phyloP scores from a whole-genome alignment of 345 rosid genomes.

The Punica granatum region DNA sequence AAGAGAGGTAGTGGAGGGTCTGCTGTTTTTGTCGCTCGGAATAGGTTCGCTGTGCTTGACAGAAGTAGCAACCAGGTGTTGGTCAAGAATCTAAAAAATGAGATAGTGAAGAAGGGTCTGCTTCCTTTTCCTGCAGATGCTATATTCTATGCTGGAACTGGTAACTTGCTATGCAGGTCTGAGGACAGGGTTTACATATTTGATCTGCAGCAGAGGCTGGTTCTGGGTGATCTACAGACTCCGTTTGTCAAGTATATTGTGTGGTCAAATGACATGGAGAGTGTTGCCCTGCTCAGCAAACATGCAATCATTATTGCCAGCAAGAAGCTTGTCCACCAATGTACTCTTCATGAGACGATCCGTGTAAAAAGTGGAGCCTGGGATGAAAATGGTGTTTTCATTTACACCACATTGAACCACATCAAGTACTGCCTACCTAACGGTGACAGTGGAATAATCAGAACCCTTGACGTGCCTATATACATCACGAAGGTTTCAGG shows the following conservation, averaged over 20 bases:
- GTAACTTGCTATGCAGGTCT: slow-evolving; percentile 73
- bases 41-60: slow-evolving; percentile 89
- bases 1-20: slow-evolving; percentile 81
- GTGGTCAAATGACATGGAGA: slow-evolving; percentile 95
- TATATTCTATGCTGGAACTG: slow-evolving; percentile 88
- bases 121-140: slow-evolving; percentile 78
- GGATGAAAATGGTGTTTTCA: slow-evolving; percentile 93
- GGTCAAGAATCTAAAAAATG: slow-evolving; percentile 72
- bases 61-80: slow-evolving; percentile 78
- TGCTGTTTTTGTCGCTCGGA: slow-evolving; percentile 77
- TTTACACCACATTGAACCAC: slow-evolving; percentile 81
- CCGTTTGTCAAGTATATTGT: slow-evolving; percentile 73
- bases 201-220: slow-evolving; percentile 86
- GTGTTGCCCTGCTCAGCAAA: slow-evolving; percentile 89
- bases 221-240: slow-evolving; percentile 77
- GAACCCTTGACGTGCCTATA: slow-evolving; percentile 76
- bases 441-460: slow-evolving; percentile 83
- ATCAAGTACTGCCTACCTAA: slow-evolving; percentile 92
- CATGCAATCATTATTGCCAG: slow-evolving; percentile 77
- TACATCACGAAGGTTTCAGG: slow-evolving; percentile 76
- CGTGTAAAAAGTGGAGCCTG: slow-evolving; percentile 95
- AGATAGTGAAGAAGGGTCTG: slow-evolving; percentile 64
- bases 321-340: slow-evolving; percentile 75
- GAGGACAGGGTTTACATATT: slow-evolving; percentile 79
- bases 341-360: slow-evolving; percentile 89